Conservation (phyloP, 768 basidiomycete species). For the Hericium erinaceus region DNA sequence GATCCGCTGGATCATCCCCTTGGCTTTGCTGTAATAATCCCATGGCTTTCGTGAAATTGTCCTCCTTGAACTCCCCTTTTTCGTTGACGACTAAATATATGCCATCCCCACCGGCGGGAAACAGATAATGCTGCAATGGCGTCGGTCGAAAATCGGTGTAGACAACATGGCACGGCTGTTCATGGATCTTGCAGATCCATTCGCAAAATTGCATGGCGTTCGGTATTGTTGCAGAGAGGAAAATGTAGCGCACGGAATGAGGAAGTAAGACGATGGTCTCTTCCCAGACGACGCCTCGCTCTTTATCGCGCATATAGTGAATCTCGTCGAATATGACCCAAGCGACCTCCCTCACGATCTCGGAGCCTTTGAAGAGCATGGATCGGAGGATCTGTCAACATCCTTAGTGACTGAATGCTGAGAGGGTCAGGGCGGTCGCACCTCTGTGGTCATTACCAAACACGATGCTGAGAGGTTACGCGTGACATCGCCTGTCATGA, state of each 20-base stretch:
- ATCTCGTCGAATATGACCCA: slow-evolving; percentile 99
- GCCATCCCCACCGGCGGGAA: slow-evolving; percentile 93
- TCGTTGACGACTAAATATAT: slow-evolving; percentile 99
- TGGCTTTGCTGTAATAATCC: slow-evolving; percentile 74
- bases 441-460: slow-evolving; percentile 99
- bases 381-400: slow-evolving; percentile 83
- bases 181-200: slow-evolving; percentile 96
- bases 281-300: slow-evolving; percentile 99
- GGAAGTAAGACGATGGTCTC: slow-evolving; percentile 97
- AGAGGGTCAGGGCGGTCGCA: slow-evolving; percentile 23
- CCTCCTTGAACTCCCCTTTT: slow-evolving; percentile 93
- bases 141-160: slow-evolving; percentile 99
- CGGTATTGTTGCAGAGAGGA: slow-evolving; percentile 97
- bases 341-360: slow-evolving; percentile 99
- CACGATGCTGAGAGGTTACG: slow-evolving; percentile 97
- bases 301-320: slow-evolving; percentile 99
- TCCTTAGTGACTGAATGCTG: background rate
- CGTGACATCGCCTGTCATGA: slow-evolving; percentile 99
- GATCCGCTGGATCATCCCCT: slow-evolving; percentile 91
- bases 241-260: slow-evolving; percentile 93
- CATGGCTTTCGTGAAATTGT: slow-evolving; percentile 98
- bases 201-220: slow-evolving; percentile 99
- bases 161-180: slow-evolving; percentile 97
- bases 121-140: slow-evolving; percentile 95
- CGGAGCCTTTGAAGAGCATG: slow-evolving; percentile 97